A percentile compares a stretch with the other conserved stretches of the same genome.
These are phyloP conservation scores for Somion occarium DNA, from an alignment of 1,284 basidiomycete genomes.

Conservation along the genomic window DNA sequence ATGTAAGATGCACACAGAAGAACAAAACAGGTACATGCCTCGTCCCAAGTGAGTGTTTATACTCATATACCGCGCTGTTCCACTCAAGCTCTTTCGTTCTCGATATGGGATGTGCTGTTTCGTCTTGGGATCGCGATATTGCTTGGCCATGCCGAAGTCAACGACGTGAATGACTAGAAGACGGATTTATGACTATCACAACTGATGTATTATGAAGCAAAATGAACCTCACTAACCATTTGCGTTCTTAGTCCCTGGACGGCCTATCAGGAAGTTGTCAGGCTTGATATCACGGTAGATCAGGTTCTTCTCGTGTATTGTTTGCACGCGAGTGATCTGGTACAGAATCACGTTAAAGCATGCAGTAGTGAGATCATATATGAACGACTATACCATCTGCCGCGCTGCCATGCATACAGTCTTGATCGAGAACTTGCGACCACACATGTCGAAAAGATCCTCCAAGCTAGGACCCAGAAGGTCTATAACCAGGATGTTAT, in stretches of 20 bases:
- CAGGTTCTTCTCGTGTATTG: constrained; percentile 95
- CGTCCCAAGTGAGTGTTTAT: constrained; percentile 96
- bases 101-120: constrained; percentile 97
- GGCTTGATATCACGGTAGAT: constrained; percentile 98
- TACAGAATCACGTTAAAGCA: not conserved
- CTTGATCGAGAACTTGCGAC: constrained; percentile 91
- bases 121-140: constrained; percentile 95
- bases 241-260: constrained; percentile 82
- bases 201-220: too few relatives aligned
- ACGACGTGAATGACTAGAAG: constrained; percentile 56
- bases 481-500: constrained; percentile 97
- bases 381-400: constrained; percentile 78
- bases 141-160: constrained; percentile 98
- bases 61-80: constrained; percentile 94
- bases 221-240: constrained; percentile 47
- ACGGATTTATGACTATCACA: not conserved
- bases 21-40: constrained; percentile 44
- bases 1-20: not conserved
- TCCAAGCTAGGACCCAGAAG: constrained; percentile 90
- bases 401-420: constrained; percentile 96
- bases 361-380: not conserved
- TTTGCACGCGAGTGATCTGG: constrained; percentile 86
- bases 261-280: constrained; percentile 94
- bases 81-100: constrained; percentile 88
- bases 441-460: constrained; percentile 96